A percentile compares a stretch with the other conserved stretches of the same genome.
These are phyloP conservation scores for Akanthomyces dipterigenus DNA, from an alignment of 2,329 filamentous ascomycete species.

Conservation along the genomic window DNA sequence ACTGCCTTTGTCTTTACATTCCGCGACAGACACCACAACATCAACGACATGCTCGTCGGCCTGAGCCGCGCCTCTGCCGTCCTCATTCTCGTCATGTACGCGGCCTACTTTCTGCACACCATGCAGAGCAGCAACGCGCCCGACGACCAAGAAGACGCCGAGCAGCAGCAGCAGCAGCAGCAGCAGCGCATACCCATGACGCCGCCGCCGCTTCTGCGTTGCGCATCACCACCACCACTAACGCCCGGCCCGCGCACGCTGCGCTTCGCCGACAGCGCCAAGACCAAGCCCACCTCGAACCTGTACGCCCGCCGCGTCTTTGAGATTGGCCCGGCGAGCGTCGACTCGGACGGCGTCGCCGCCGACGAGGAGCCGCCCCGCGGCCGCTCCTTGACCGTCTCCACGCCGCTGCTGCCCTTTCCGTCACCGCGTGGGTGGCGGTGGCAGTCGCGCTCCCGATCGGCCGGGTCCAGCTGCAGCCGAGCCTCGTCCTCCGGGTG, in stretches of 20 bases:
- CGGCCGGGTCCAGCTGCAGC: conserved; percentile 19
- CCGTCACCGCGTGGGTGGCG: conserved; percentile 12
- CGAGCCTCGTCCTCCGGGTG: conserved; percentile 21
- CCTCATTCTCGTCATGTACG: conserved; percentile 66
- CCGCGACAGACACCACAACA: conserved; percentile 40
- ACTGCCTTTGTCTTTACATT: conserved; percentile 45
- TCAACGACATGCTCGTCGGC: conserved; percentile 56
- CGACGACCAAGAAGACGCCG: conserved; percentile 62
- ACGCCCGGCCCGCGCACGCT: conserved; percentile 20
- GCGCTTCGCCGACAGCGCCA: conserved; percentile 6
- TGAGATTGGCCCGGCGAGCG: background rate
- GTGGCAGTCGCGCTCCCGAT: conserved; percentile 21
- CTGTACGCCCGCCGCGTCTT: background rate
- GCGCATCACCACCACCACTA: background rate
- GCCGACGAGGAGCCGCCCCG: background rate
- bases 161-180: too few relatives aligned
- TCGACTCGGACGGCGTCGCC: background rate
- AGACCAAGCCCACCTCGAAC: background rate
- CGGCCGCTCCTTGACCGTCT: conserved; percentile 10
- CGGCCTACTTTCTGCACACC: conserved; percentile 68
- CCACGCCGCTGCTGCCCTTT: conserved; percentile 14
- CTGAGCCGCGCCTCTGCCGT: conserved; percentile 74
- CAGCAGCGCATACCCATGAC: conserved; percentile 26
- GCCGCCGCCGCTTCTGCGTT: background rate
- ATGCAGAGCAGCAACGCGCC: conserved; percentile 55